Base-by-base conservation (phyloP, 179 eudicot genomes). In the Silene vulgaris region DNA sequence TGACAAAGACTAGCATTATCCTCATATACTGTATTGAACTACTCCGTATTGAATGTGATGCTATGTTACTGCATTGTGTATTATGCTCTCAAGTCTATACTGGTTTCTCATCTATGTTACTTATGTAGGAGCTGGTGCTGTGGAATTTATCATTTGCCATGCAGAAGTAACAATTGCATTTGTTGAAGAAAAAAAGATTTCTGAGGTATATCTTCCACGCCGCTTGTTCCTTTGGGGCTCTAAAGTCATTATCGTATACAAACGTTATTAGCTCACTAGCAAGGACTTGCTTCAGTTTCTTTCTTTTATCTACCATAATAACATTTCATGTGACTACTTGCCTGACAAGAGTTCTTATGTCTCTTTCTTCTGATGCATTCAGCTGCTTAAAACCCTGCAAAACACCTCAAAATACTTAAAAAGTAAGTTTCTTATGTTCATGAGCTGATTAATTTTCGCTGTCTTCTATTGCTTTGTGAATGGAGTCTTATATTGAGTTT, bases 131-230 rank as follows among this genome's bases (percentile, higher is more conserved):
- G 97, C 97, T 86, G 92, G 90, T 77, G 99, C 99, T 72, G 89
- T 92, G 61, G 99, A 95, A 82, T 95, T 87, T 74, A 87, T 95
- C 76, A 88, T 95, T 63, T 81, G 79, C 76, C 99, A 95, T 79
- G 96, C 99, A 0, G 99, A 95, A 86, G 84, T 95, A 75, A 68
- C 85, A 62, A 80, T 95, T 80, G 96, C 87, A 68, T 95, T 95
- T 85, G 97, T 86, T 56, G 97, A 95, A 86, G 97, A 89, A 72
- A 95, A 92, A 80, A 95, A 95, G 84, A 82, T 95, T 75, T 77
- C 93, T 13, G 99, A 95, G 99, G 99, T 95, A 83, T 35, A 8
- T 67, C n/a, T 0, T 28, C 17, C 8, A 16, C 5, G 8, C 48
- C 26, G 28, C 20, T 19, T 7, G n/a, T 72, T 72, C 20, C 4